Base-by-base conservation (phyloP, 768 basidiomycete genomes). In the Russula vinacea region DNA sequence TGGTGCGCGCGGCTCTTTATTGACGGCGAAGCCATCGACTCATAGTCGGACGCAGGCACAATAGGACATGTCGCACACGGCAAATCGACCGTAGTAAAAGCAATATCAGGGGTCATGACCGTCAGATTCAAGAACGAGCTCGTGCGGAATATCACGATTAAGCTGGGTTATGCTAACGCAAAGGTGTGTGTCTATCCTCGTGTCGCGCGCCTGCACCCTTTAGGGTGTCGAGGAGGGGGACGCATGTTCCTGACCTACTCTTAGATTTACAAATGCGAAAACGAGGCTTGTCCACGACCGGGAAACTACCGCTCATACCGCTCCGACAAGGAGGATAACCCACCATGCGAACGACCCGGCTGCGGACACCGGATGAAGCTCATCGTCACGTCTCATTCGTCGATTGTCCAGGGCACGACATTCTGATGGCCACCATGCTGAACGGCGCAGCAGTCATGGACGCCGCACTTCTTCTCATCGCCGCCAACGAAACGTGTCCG, bases 381-480 rank as follows among this genome's bases (percentile, higher is more conserved):
- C 69, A 73, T 98, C 88, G 95, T 69, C 97, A 99, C 72, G 95
- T 98, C 72, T 98, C 96, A 3, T 99, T 99, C 76, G 97, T 99
- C 73, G 97, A 99, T 76, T 94, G 90, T 70, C 93, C 92, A 1
- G 92, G 95, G 66, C 95, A 96, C 84, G 94, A 98, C 76, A 98
- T 99, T 87, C 87, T 99, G 76, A 99, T 99, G 97, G 97, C 97
- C 56, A 99, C 96, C 68, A 99, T 99, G 97, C 81, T 99, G 70
- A 98, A 98, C 83, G 97, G 96, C 76, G 97, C 97, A 47, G 97
- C 97, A 11, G 96, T 98, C 81, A 99, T 98, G 97, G 95, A 98
- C 77, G 97, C 95, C 59, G 97, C 97, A 5, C 80, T 98, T 0
- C 83, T 99, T 1, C 87, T 99, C 59, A 86, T 99, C 63, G 97